A percentile compares a stretch with the other conserved stretches of the same genome.
These are phyloP conservation scores for Phytophthora colocasiae DNA, from an alignment of 352 stramenopile genomes.

Conservation along the genomic window DNA sequence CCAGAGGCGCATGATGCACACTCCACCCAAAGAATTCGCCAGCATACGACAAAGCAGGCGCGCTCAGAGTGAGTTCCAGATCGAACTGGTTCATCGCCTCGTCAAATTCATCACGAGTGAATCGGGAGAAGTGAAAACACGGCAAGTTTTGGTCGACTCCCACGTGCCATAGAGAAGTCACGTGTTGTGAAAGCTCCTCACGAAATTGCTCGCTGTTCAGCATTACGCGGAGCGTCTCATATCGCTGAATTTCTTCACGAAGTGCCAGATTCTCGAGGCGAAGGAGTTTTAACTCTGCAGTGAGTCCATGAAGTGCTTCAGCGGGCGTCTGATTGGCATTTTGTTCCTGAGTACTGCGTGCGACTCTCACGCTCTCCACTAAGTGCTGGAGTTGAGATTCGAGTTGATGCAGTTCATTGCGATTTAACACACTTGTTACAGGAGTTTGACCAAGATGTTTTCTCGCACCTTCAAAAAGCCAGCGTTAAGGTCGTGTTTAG, in stretches of 20 bases:
- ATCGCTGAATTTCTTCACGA: not conserved
- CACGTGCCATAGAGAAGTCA: not conserved
- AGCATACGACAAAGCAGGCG: not conserved
- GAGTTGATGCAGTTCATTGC: not conserved
- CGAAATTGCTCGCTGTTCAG: not conserved
- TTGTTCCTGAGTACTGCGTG: not conserved
- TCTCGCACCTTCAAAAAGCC: too few relatives aligned
- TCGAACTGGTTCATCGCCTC: not conserved
- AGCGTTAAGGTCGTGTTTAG: too few relatives aligned
- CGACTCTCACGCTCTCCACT: not conserved
- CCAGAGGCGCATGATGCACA: not conserved
- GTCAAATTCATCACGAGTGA: not conserved
- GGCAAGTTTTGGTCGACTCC: not conserved
- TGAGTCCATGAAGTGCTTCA: not conserved
- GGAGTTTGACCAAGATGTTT: too few relatives aligned
- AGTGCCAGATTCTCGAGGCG: not conserved
- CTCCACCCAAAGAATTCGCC: not conserved
- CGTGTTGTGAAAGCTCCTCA: not conserved
- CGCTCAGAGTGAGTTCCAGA: not conserved
- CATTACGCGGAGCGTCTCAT: not conserved
- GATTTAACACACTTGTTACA: too few relatives aligned
- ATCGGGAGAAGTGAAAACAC: not conserved
- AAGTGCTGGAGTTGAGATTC: not conserved
- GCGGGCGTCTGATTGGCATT: not conserved
- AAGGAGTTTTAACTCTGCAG: not conserved